Evolutionary conservation across 1,284 basidiomycete genomes (phyloP).

Genomic region (Hemileia vastatrix): DNA sequence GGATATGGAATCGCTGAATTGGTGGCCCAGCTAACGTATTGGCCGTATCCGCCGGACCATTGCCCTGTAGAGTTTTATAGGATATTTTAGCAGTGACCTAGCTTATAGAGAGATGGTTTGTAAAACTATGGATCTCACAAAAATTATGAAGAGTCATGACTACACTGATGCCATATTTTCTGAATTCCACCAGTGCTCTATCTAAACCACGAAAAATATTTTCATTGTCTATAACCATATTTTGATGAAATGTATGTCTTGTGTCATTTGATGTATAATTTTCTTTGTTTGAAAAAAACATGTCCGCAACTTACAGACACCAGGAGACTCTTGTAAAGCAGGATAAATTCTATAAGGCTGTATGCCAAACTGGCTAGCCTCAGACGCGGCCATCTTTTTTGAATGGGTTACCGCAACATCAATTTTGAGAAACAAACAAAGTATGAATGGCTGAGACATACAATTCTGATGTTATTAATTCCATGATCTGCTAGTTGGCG

Average conservation of each 20-base stretch:
- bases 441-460: constrained; percentile 25
- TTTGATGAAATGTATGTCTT: neutral
- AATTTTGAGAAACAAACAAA: constrained; percentile 8
- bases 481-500: constrained; percentile 28
- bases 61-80: constrained; percentile 4
- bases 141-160: constrained; percentile 30
- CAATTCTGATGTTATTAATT: constrained; percentile 34
- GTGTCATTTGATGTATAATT: neutral
- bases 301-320: constrained; percentile 17
- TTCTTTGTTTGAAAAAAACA: neutral
- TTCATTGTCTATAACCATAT: constrained; percentile 24
- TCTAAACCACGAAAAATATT: constrained; percentile 30
- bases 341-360: constrained; percentile 22
- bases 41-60: constrained; percentile 10
- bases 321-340: constrained; percentile 20
- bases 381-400: constrained; percentile 20
- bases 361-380: constrained; percentile 4
- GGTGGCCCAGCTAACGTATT: constrained; percentile 31
- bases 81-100: constrained; percentile 26
- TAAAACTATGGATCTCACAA: constrained; percentile 14
- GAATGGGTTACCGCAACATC: neutral
- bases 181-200: constrained; percentile 28
- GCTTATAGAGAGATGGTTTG: neutral
- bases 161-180: constrained; percentile 28
- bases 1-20: constrained; percentile 30